Conservation (phyloP, 495 filamentous ascomycete species). For the Neurospora sp. region DNA sequence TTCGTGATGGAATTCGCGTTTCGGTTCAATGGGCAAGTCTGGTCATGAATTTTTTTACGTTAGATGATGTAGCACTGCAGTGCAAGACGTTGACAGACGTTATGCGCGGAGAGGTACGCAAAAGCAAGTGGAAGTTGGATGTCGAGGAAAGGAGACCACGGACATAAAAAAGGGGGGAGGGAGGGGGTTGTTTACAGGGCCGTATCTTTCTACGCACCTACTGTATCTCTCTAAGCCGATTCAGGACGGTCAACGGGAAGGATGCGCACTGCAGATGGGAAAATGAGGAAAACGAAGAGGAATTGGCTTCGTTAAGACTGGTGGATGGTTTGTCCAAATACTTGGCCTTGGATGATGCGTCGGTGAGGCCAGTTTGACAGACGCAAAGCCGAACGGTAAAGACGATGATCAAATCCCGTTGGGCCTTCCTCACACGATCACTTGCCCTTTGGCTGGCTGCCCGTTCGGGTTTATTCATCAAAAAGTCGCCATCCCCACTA, state of each 20-base stretch:
- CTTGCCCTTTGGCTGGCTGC: conserved; percentile 9
- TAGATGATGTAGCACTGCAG: background rate
- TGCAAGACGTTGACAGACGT: background rate
- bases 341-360: background rate
- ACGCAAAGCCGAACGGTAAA: background rate
- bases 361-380: background rate
- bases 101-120: background rate
- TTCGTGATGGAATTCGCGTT: background rate
- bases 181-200: background rate
- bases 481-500: conserved; percentile 4
- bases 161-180: background rate
- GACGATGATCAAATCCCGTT: background rate
- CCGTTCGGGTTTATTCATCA: background rate
- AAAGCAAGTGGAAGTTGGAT: background rate
- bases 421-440: conserved; percentile 15
- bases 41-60: background rate
- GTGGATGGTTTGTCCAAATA: background rate
- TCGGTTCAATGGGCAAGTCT: background rate
- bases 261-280: background rate
- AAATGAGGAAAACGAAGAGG: background rate
- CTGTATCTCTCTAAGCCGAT: background rate
- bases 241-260: background rate
- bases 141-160: background rate
- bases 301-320: background rate
- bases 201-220: background rate